These are phyloP conservation scores for Cryphonectria nitschkei DNA, from an alignment of 2,329 filamentous ascomycete species.

Conservation along the genomic window DNA sequence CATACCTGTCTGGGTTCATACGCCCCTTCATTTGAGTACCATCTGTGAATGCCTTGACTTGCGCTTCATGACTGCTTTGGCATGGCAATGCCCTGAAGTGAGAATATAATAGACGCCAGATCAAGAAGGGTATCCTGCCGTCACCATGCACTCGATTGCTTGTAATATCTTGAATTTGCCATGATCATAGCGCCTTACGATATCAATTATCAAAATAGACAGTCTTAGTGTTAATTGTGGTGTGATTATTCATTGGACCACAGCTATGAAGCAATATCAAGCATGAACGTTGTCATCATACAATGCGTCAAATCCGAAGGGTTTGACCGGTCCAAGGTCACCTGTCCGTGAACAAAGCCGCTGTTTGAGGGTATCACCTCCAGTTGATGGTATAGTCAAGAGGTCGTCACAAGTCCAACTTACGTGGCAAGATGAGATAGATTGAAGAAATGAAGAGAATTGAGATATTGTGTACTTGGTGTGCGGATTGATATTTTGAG, in stretches of 20 bases:
- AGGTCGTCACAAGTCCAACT: not conserved
- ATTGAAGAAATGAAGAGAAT: not conserved
- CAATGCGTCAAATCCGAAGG: not conserved
- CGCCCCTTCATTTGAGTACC: not conserved
- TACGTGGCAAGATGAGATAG: not conserved
- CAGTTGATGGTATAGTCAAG: not conserved
- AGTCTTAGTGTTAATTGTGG: not conserved
- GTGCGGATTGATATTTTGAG: not conserved
- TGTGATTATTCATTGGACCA: not conserved
- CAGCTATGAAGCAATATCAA: no score
- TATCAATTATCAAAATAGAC: not conserved
- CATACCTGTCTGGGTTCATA: no score
- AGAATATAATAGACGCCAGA: not conserved
- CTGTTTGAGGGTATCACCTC: not conserved
- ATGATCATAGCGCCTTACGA: not conserved
- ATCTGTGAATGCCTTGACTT: not conserved
- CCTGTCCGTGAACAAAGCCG: not conserved
- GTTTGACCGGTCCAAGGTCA: not conserved
- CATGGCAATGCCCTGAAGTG: not conserved
- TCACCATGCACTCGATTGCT: not conserved
- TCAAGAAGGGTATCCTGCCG: not conserved
- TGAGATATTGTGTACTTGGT: not conserved
- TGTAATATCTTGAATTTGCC: not conserved
- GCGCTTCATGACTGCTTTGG: not conserved
- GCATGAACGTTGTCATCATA: not conserved